Base-by-base conservation (phyloP, 73 alveolate species). In the Blepharisma japonicum region DNA sequence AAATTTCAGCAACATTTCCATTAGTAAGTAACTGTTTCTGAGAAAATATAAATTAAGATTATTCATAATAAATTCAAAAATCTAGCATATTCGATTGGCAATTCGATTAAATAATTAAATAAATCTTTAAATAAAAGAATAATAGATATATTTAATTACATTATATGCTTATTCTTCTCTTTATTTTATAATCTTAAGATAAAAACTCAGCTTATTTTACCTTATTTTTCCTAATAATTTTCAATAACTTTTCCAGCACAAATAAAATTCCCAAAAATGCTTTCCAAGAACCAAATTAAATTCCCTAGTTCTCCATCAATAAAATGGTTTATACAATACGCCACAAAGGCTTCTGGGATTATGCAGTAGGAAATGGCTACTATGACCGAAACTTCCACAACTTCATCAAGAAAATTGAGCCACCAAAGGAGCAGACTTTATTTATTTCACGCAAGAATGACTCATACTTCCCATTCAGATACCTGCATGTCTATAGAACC, bases 271-370 rank as follows among this genome's bases (percentile, higher is more conserved):
- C 42, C 42, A 32, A 32, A 32, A 32, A 32, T 32, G 5, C 3
- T 32, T 32, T 32, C 42, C 42, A 32, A 32, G 42, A 32, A 32
- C 42, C 42, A 32, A 32, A 32, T 32, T 32, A 32, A 32, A 32
- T 32, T 32, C 42, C 42, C 42, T 32, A 32, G 42, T 32, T 32
- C 42, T 32, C 42, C 42, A 32, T 32, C 42, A 32, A 32, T 32
- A 32, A 70, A 70, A 70, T 70, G 80, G 80, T 70, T 11, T 70
- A 70, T 45, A 70, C 27, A 11, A 70, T 70, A 9, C 80, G 80
- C 25, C 80, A 70, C 27, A 23, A 45, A 23, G 80, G 80, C 9
- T 70, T 70, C 66, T 70, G 80, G 80, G 80, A 70, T 9, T 70
- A 70, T 45, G 66, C 56, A 23, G 77, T 45, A n/a, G 80, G 80